Conservation (phyloP, 2,329 filamentous ascomycete genomes). For the Beauveria rudraprayagi region DNA sequence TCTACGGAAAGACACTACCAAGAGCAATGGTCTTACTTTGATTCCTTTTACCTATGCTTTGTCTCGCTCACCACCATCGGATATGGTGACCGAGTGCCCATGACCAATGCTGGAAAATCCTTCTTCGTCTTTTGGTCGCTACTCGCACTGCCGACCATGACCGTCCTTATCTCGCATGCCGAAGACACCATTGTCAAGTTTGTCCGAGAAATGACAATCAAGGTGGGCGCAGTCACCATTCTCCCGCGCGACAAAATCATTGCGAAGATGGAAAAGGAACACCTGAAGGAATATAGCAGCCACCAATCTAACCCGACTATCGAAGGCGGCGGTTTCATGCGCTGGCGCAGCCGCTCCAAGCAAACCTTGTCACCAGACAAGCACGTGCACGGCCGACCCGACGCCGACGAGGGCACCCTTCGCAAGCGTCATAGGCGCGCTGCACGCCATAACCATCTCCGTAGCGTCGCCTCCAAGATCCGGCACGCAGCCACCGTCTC, state of each 20-base stretch:
- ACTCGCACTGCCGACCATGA: slow-evolving; percentile 79
- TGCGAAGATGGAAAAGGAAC: slow-evolving; percentile 20
- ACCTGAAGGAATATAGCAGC: slow-evolving; percentile 35
- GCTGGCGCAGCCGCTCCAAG: not conserved
- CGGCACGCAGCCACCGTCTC: slow-evolving; percentile 8
- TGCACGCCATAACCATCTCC: not conserved
- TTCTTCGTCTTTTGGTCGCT: slow-evolving; percentile 95
- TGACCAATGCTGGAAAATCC: slow-evolving; percentile 68
- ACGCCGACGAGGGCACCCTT: slow-evolving; percentile 5
- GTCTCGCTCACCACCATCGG: slow-evolving; percentile 77
- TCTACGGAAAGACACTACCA: slow-evolving; percentile 44
- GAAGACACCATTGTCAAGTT: slow-evolving; percentile 72
- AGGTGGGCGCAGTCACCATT: slow-evolving; percentile 52
- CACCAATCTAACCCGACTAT: slow-evolving; percentile 14
- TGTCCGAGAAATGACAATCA: slow-evolving; percentile 47
- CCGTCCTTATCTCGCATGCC: slow-evolving; percentile 75
- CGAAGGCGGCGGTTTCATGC: not conserved
- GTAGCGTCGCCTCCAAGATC: not conserved
- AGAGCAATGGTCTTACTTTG: slow-evolving; percentile 61
- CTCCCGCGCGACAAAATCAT: slow-evolving; percentile 48
- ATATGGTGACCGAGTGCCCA: slow-evolving; percentile 71
- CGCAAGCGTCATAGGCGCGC: not conserved
- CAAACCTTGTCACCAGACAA: not conserved
- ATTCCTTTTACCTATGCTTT: slow-evolving; percentile 80
- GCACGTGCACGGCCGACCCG: not conserved